Evolutionary conservation across 148 eudicot species (phyloP), one percentile per base, ranked within the genome.

Genomic region (Talinum fruticosum): DNA sequence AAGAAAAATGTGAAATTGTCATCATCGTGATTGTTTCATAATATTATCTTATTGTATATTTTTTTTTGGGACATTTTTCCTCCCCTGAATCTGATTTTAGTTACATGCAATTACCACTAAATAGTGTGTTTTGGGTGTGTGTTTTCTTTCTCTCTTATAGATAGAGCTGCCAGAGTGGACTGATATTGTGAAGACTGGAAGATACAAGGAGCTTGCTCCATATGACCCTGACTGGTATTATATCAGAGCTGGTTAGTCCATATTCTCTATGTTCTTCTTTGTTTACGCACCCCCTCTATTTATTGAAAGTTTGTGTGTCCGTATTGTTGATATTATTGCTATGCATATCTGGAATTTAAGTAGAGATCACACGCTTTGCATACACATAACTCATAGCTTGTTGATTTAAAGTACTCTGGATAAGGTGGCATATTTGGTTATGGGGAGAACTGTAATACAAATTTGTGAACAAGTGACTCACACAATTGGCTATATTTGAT

Each of bases 91-190:
- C n/a, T n/a, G n/a, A n/a, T n/a, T n/a, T n/a, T n/a, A n/a, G n/a
- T n/a, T n/a, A n/a, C n/a, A n/a, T n/a, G n/a, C n/a, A n/a, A n/a
- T n/a, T n/a, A n/a, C n/a, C n/a, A n/a, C n/a, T n/a, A n/a, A n/a
- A n/a, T n/a, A n/a, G n/a, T n/a, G n/a, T n/a, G n/a, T 23, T 51
- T 12, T 34, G 45, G 47, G 3, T 12, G 33, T 0, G 1, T 29
- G 8, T 34, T 16, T 53, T n/a, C 53, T 54, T 26, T 36, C 29
- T 26, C 35, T 66, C 2, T 41, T 8, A 49, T 64, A 91, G 96
- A 85, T 91, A 81, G 93, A 89, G 86, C 88, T 89, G 54, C 92
- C 92, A 5, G 84, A 80, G 26, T 89, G 92, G 92, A 86, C 89
- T 5, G 92, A 89, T 59, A 89, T 89, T 71, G 93, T 87, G 81